Conservation (phyloP, 2,329 filamentous ascomycete species). For the Botrytis paeoniae region DNA sequence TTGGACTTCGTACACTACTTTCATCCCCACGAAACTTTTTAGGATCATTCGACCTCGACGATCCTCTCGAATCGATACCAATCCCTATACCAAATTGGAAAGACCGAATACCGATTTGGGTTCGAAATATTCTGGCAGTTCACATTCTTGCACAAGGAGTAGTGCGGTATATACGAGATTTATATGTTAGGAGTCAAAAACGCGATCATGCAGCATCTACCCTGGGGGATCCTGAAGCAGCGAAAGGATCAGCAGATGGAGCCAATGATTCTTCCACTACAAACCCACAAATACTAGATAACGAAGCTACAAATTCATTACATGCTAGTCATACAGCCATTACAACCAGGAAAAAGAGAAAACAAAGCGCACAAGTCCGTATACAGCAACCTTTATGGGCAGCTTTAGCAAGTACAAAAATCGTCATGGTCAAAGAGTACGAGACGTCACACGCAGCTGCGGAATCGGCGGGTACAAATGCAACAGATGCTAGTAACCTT, state of each 20-base stretch:
- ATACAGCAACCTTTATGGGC: slow-evolving; percentile 93
- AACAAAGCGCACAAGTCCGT: slow-evolving; percentile 86
- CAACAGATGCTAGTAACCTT: slow-evolving; percentile 73
- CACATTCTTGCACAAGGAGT: slow-evolving; percentile 73
- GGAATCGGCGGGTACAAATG: slow-evolving; percentile 70
- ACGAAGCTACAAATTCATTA: slow-evolving; percentile 30
- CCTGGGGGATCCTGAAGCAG: slow-evolving; percentile 61
- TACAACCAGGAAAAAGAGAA: slow-evolving; percentile 75
- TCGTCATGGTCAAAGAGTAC: slow-evolving; percentile 90
- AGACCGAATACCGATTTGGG: slow-evolving; percentile 58
- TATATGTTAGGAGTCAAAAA: slow-evolving; percentile 61
- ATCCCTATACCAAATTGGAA: slow-evolving; percentile 50
- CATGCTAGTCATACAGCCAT: slow-evolving; percentile 42
- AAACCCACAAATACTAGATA: slow-evolving; percentile 29
- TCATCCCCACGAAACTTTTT: slow-evolving; percentile 31
- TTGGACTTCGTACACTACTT: slow-evolving; percentile 33
- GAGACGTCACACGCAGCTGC: slow-evolving; percentile 75
- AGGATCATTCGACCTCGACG: slow-evolving; percentile 40
- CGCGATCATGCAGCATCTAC: slow-evolving; percentile 47
- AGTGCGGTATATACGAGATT: slow-evolving; percentile 67
- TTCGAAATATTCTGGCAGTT: slow-evolving; percentile 66
- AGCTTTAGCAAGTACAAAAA: slow-evolving; percentile 91
- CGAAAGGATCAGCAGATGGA: slow-evolving; percentile 49
- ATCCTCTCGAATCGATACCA: slow-evolving; percentile 46
- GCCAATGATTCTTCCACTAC: slow-evolving; percentile 45